Percentiles rank a stretch among this genome's conserved stretches.
Evolutionary conservation across 768 basidiomycete species (phyloP).

Genomic region (Podaxis sp.): DNA sequence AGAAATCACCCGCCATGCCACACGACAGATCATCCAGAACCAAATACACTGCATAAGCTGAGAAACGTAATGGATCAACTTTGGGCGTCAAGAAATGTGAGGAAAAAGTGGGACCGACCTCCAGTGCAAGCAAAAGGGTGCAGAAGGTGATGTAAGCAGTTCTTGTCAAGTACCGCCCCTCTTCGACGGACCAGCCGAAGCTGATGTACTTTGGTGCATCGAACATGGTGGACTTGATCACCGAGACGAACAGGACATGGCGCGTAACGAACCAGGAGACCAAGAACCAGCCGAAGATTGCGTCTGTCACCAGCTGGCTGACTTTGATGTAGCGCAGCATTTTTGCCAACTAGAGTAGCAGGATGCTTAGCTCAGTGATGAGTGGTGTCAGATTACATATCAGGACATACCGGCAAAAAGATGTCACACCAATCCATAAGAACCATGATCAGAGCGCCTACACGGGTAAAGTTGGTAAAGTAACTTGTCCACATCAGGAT

Average conservation of each 20-base stretch:
- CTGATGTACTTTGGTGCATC: constrained; percentile 47
- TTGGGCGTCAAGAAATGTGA: not conserved
- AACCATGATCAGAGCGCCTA: constrained; percentile 86
- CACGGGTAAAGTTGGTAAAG: constrained; percentile 76
- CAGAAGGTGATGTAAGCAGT: constrained; percentile 44
- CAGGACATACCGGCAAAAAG: constrained; percentile 71
- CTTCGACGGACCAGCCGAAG: constrained; percentile 54
- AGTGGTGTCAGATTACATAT: not conserved
- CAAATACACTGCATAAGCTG: constrained; percentile 77
- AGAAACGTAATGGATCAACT: constrained; percentile 6
- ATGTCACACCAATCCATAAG: constrained; percentile 96
- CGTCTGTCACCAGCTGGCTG: constrained; percentile 60
- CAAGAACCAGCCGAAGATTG: constrained; percentile 76
- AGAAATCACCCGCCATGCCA: constrained; percentile 75
- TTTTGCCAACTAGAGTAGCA: constrained; percentile 68
- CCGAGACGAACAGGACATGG: constrained; percentile 73
- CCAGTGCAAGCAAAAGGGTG: constrained; percentile 49
- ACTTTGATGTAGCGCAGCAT: constrained; percentile 85
- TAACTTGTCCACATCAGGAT: constrained; percentile 76
- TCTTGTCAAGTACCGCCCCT: constrained; percentile 52
- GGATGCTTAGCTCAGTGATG: not conserved
- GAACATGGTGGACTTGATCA: constrained; percentile 57
- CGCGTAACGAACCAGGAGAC: constrained; percentile 89
- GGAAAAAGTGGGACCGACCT: constrained; percentile 40
- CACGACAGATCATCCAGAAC: constrained; percentile 81